These are phyloP conservation scores for Podaxis sp. DNA, from an alignment of 768 basidiomycete species.

Conservation along the genomic window DNA sequence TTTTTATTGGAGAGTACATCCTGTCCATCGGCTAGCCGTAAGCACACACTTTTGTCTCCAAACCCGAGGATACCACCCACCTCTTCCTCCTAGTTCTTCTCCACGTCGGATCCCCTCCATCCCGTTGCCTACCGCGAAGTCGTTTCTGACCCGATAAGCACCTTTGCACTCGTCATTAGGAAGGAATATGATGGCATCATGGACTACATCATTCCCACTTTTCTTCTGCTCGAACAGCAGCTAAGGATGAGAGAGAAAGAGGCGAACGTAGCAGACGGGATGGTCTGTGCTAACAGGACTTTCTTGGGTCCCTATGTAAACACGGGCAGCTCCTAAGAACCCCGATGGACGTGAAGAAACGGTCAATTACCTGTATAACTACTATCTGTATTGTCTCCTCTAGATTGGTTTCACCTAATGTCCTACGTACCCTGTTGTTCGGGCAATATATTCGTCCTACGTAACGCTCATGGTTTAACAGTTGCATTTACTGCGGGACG, in stretches of 20 bases:
- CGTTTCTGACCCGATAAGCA: background rate
- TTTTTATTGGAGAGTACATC: constrained; percentile 15
- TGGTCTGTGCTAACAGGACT: background rate
- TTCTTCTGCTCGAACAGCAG: constrained; percentile 18
- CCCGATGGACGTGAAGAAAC: background rate
- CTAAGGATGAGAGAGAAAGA: constrained; percentile 15
- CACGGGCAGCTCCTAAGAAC: background rate
- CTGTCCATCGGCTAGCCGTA: constrained; percentile 14
- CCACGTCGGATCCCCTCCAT: constrained; percentile 9
- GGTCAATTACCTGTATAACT: background rate
- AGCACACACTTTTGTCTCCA: background rate
- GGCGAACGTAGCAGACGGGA: background rate
- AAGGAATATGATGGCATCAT: constrained; percentile 11
- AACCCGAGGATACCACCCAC: background rate
- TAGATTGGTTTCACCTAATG: too few relatives aligned
- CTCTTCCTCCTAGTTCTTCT: constrained; percentile 12
- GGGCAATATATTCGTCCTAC: too few relatives aligned
- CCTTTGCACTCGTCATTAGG: constrained; percentile 12
- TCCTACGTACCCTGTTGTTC: too few relatives aligned
- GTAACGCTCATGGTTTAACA: too few relatives aligned
- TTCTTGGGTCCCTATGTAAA: background rate
- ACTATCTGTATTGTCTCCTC: background rate
- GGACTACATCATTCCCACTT: constrained; percentile 18
- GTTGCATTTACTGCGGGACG: too few relatives aligned
- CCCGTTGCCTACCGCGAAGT: constrained; percentile 16